Percentiles rank a stretch among this genome's conserved stretches.
Conservation (phyloP, 768 basidiomycete genomes). For the Hebeloma cylindrosporum region DNA sequence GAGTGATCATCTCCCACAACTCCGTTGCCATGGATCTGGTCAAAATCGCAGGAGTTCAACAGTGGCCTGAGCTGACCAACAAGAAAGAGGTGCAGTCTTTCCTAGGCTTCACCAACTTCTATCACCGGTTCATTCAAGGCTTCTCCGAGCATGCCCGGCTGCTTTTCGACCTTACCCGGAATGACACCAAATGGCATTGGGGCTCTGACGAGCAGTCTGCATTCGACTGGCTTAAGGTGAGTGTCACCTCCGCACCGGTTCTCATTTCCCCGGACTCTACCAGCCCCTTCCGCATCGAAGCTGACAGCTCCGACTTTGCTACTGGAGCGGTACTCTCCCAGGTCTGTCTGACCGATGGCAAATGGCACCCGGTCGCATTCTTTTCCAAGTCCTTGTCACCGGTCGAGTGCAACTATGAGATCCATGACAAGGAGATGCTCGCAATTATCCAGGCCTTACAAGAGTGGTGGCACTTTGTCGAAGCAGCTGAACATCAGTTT, state of each 20-base stretch:
- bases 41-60: constrained; percentile 35
- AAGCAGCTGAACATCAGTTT: too few relatives aligned
- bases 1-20: constrained; percentile 21
- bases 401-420: constrained; percentile 48
- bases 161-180: constrained; percentile 21
- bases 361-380: constrained; percentile 41
- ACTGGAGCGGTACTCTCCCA: constrained; percentile 32
- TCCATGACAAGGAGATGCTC: constrained; percentile 57
- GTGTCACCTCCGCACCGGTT: constrained; percentile 32
- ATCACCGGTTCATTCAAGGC: constrained; percentile 39
- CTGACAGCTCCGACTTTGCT: constrained; percentile 37
- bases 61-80: constrained; percentile 32
- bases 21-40: constrained; percentile 37
- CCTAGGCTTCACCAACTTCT: constrained; percentile 47
- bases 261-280: constrained; percentile 32
- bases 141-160: constrained; percentile 35
- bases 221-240: constrained; percentile 27
- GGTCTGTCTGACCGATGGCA: constrained; percentile 21
- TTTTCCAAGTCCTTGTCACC: constrained; percentile 29
- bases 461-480: too few relatives aligned
- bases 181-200: constrained; percentile 18
- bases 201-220: constrained; percentile 9
- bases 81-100: constrained; percentile 37
- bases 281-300: constrained; percentile 24
- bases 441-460: too few relatives aligned